Evolutionary conservation across 139 green algal species (phyloP), one percentile per base, ranked within the genome.

Genomic region (Tetraselmis chui): DNA sequence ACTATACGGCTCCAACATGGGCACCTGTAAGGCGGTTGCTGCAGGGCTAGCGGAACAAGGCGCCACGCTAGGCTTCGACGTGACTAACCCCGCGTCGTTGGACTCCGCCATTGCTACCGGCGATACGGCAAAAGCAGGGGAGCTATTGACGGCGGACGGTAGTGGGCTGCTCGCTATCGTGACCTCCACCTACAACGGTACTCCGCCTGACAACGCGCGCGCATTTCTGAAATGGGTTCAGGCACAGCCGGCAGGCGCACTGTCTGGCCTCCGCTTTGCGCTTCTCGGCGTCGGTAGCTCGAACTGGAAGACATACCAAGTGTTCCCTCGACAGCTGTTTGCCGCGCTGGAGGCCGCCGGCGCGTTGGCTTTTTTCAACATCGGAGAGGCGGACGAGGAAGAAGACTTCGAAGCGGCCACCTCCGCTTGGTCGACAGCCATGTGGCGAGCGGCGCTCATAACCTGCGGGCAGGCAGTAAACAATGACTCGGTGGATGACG

Each of bases 131-230:
- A 67, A 67, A 18, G 45, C 45, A 18, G 45, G 45, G 11, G 45
- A 67, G 45, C n/a, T n/a, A n/a, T n/a, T n/a, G n/a, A 30, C 0
- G 2, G 32, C 30, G 26, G 80, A 30, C 32, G 75, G 75, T 25
- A 32, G 28, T 25, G 78, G 77, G 26, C 29, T 78, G n/a, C 25
- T 83, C 28, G 29, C 77, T 23, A 32, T 86, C 0, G 29, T 86
- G n/a, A 81, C 29, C 26, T 81, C 67, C 31, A 86, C 83, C 0
- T 86, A 86, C 78, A 86, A 86, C 32, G 83, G 83, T 31, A 80
- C 78, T 23, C 83, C 82, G 2, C 83, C 83, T 5, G 83, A 86
- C 74, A 86, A 86, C 59, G 83, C 83, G 28, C 22, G 27, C 28
- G 31, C 31, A 2, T 83, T 86, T 30, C 27, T 32, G 0, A 75